These are phyloP conservation scores for Salix udensis DNA, from an alignment of 345 rosid species.

Conservation along the genomic window DNA sequence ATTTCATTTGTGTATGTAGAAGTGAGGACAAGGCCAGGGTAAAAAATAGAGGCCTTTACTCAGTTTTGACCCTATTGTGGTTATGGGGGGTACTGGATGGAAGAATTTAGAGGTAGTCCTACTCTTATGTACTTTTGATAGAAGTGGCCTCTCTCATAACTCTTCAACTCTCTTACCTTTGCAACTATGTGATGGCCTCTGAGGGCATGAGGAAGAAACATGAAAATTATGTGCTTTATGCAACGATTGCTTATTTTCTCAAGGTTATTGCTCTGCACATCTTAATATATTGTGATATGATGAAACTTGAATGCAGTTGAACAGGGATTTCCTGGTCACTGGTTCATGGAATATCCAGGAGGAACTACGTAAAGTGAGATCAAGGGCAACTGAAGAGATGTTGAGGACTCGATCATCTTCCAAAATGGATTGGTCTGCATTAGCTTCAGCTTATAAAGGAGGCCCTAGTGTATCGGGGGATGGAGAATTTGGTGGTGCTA, in stretches of 20 bases:
- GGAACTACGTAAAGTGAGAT: conserved; percentile 83
- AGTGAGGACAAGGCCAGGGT: not conserved
- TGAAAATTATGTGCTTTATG: not conserved
- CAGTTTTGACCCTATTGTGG: not conserved
- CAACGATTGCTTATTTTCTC: not conserved
- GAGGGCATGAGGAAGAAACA: not conserved
- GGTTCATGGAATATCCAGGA: conserved; percentile 81
- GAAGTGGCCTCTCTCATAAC: not conserved
- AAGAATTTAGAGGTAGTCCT: not conserved
- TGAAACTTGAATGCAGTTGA: conserved; percentile 47
- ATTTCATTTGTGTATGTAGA: not conserved
- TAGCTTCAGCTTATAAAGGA: conserved; percentile 38
- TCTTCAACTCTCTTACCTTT: not conserved
- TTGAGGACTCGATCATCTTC: conserved; percentile 45
- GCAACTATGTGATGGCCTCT: not conserved
- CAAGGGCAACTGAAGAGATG: conserved; percentile 84
- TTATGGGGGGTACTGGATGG: not conserved
- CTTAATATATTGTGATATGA: conserved; percentile 10
- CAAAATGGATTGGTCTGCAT: conserved; percentile 44
- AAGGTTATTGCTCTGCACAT: not conserved
- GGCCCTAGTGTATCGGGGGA: conserved; percentile 18
- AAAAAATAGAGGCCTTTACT: not conserved
- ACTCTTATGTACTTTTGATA: not conserved
- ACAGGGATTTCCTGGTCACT: conserved; percentile 43
- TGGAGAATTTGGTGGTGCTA: conserved; percentile 25